Evolutionary conservation across 129 eudicot genomes (phyloP), one percentile per base, ranked within the genome.

Genomic region (Rutidosis leptorrhynchoides): DNA sequence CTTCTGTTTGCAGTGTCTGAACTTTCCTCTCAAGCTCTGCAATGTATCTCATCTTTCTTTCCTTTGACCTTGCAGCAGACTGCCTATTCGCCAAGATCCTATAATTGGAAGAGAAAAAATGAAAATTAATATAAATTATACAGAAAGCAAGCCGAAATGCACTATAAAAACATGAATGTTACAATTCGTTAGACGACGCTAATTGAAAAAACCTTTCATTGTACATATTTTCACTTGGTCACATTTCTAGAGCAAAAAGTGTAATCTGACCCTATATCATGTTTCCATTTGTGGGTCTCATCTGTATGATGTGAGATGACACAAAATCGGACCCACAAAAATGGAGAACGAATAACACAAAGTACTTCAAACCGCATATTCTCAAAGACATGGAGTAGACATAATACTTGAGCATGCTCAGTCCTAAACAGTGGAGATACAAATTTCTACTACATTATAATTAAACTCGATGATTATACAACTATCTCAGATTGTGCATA

Each of bases 1-100:
- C 90, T 79, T 91, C 96, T n/a, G 96, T 91, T 79, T 87, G 95
- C 74, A 90, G 68, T 0, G 93, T 73, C 70, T 84, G 93, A 59
- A 90, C 83, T 80, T 84, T 90, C 80, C 97, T 83, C 74, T 90
- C 95, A 45, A 90, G 95, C 79, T 90, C 97, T 24, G 93, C 86
- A 27, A 90, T 90, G 69, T 90, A 90, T 70, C 97, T 83, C 97
- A 90, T 90, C 79, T 90, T 90, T 82, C 97, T 83, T 74, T 87
- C 96, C 81, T 90, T 90, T 51, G 97, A 90, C 80, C 95, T 84
- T 51, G 97, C 97, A 56, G 97, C 97, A 58, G 97, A 90, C 80
- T 87, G 97, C 81, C 97, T 83, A 65, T 90, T 90, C n/a, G 97
- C 97, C 93, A 90, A 83, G 56, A 90, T 87, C 87, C 97, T 90